Conservation (phyloP, 2,329 filamentous ascomycete genomes). For the Leptographium galeiforme region DNA sequence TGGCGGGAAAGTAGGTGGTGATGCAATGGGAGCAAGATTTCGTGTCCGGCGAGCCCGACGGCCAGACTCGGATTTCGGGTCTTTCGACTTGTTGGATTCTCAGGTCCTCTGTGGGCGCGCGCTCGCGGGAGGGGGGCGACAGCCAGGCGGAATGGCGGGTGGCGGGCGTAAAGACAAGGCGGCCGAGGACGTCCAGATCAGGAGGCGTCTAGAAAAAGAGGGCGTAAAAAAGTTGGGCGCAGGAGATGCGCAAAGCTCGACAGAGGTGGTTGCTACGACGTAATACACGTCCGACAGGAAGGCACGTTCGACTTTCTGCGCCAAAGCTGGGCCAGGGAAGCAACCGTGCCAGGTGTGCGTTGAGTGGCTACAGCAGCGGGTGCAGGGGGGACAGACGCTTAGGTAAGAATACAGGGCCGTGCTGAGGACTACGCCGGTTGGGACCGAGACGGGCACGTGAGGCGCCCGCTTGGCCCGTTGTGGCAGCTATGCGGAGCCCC, state of each 20-base stretch:
- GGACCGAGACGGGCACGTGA: not conserved
- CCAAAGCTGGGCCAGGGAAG: not conserved
- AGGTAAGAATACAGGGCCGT: not conserved
- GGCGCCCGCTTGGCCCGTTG: not conserved
- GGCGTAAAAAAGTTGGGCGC: not conserved
- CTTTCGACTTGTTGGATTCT: not conserved
- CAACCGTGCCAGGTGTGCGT: too few relatives aligned
- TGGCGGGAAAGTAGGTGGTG: not conserved
- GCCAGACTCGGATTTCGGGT: not conserved
- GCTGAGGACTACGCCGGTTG: not conserved
- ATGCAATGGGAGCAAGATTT: not conserved
- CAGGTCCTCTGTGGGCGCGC: not conserved
- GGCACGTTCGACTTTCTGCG: not conserved
- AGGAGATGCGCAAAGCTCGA: not conserved
- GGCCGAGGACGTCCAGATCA: too few relatives aligned
- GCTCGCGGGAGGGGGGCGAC: not conserved
- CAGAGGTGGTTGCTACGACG: not conserved
- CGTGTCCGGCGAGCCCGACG: not conserved
- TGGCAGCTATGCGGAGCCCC: not conserved
- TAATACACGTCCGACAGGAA: not conserved
- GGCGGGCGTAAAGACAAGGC: too few relatives aligned
- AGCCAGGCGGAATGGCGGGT: too few relatives aligned
- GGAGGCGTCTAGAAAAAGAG: not conserved
- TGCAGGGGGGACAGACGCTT: not conserved
- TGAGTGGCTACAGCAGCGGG: too few relatives aligned